Evolutionary conservation across 352 stramenopile species (phyloP), one percentile per base, ranked within the genome.

Genomic region (Bremia lactucae): DNA sequence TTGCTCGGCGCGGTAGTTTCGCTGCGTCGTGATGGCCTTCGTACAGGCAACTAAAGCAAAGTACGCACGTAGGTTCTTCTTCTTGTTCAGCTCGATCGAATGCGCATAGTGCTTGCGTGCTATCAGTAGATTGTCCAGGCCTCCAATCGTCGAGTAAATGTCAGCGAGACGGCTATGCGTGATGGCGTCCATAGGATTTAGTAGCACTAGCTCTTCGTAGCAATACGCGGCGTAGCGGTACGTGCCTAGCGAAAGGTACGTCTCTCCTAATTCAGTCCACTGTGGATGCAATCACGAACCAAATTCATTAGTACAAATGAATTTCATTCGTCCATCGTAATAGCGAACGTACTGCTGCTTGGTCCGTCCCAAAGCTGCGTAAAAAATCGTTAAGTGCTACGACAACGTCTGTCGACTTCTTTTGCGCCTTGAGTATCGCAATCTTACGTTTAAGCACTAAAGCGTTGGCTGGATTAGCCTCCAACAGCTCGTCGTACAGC

Each of bases 31-130:
- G 26, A 84, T 73, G 6, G 68, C 47, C 39, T 72, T 80, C 18
- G 72, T 84, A 40, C 72, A 84, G 25, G 45, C 45, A 28, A 82
- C 46, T 4, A 84, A 52, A 8, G 55, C 64, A 35, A 80, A 59
- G 45, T 65, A 76, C 5, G 54, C 64, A 22, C 72, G 65, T 37
- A 74, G 41, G 51, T 81, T 84, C 36, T 68, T 54, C 29, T 64
- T 61, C 41, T 83, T 80, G 47, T 84, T 81, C 14, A 84, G 57
- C 39, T 79, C 64, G 19, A 84, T 55, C 34, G 72, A 76, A 48
- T 84, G 72, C 31, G 68, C 57, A 53, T 82, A 82, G 49, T 84
- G 72, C 59, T 84, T 84, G 36, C 72, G 66, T 18, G 72, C 72
- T n/a, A 52, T 65, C 31, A 66, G 48, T 19, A 84, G 38, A 38